phyloP scores from a whole-genome alignment of 768 basidiomycete genomes.

The Tulasnella sp. region DNA sequence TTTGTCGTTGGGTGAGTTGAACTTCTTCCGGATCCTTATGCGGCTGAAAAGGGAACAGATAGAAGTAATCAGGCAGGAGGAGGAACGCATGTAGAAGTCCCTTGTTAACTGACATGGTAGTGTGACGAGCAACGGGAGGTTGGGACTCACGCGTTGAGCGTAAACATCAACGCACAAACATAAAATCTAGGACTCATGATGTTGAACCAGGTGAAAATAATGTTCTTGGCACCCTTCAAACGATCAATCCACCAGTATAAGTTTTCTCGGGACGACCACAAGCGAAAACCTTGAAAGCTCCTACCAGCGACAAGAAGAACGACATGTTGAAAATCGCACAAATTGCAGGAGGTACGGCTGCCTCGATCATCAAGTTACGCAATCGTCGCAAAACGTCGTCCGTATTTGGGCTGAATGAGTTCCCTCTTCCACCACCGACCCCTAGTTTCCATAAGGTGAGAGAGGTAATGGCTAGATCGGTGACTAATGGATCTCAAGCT shows the following conservation, averaged over 20 bases:
- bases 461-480: too few species aligned
- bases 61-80: not conserved
- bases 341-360: not conserved
- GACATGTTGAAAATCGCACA: not conserved
- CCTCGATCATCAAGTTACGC: not conserved
- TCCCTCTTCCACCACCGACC: too few species aligned
- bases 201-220: not conserved
- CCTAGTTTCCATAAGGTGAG: too few species aligned
- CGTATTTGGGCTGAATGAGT: not conserved
- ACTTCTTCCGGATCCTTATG: not conserved
- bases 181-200: not conserved
- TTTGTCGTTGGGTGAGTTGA: not conserved
- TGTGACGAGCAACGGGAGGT: not conserved
- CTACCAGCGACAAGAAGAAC: not conserved
- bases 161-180: not conserved
- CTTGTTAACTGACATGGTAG: not conserved
- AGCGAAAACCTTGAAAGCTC: not conserved
- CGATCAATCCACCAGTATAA: too few species aligned
- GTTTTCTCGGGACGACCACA: not conserved
- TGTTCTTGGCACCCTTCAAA: not conserved
- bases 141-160: not conserved
- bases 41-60: not conserved
- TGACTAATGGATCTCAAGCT: not conserved
- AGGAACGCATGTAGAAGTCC: too few species aligned
- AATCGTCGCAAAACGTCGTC: not conserved